Evolutionary conservation across 2,329 filamentous ascomycete species (phyloP), one percentile per base, ranked within the genome.

Genomic region (Venturia oleaginea): DNA sequence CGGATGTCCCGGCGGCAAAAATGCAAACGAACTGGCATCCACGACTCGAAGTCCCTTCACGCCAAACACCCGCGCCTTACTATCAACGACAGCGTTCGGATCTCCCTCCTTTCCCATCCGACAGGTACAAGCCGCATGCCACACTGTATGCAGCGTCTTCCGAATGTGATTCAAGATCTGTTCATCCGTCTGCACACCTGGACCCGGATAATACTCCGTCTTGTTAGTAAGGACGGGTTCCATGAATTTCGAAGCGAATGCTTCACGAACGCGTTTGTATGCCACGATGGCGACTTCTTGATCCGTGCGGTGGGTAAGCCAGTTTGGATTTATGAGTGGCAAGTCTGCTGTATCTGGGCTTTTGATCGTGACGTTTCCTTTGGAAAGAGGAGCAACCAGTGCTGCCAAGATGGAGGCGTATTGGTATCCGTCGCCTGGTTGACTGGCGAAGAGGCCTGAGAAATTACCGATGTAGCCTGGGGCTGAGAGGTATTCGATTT

Each of bases 121-220:
- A 67, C n/a, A 73, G 0, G 74, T 73, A 5, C 73, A 74, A 54
- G 68, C 73, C 60, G 72, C 73, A 66, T 77, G 76, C 72, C 72
- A 76, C 15, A 76, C 71, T 0, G 73, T 75, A 10, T 38, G 42
- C n/a, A 67, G 30, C 0, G 48, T 69, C 4, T 68, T 38, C n/a
- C 67, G 63, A 6, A 74, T 66, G n/a, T 48, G 62, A 1, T 64
- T 54, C 10, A 70, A 63, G 11, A 75, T 70, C 64, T 75, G 60
- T 17, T 67, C 72, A 59, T 75, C 72, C 0, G 67, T 71, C 24
- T 59, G 1, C 10, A 71, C 67, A 6, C 66, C 22, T 0, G 42
- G 38, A 1, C 73, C 72, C 0, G 75, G 75, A 7, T 69, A 68
- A 5, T 63, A 65, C 54, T 77, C 74, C 0, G 66, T 67, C 1